phyloP scores from a whole-genome alignment of 2,329 filamentous ascomycete species.

The Coleophoma crateriformis region DNA sequence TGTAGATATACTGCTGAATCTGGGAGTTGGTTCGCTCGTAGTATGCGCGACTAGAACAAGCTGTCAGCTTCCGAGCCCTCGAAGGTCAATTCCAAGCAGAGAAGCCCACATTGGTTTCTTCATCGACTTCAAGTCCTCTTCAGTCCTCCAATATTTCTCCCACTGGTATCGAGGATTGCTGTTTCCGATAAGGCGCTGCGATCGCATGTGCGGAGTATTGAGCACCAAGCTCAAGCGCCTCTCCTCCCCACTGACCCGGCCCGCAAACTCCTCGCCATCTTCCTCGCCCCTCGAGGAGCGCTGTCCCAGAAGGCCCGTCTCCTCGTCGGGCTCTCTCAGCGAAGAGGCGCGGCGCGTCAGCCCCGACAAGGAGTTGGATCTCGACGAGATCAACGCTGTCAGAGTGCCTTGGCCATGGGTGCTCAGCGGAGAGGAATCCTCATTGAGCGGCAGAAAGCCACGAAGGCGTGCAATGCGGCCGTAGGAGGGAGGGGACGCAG shows the following conservation, averaged over 20 bases:
- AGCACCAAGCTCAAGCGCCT: slow-evolving; percentile 54
- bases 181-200: slow-evolving; percentile 82
- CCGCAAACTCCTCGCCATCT: slow-evolving; percentile 14
- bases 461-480: slow-evolving; percentile 15
- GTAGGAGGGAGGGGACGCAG: slow-evolving; percentile 12
- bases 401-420: slow-evolving; percentile 24
- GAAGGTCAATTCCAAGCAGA: no score
- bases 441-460: slow-evolving; percentile 21
- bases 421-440: slow-evolving; percentile 22
- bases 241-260: slow-evolving; percentile 36
- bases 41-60: slow-evolving; percentile 58
- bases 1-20: slow-evolving; percentile 89
- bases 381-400: slow-evolving; percentile 20
- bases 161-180: slow-evolving; percentile 82
- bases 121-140: slow-evolving; percentile 68
- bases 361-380: slow-evolving; percentile 19
- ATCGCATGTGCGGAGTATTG: slow-evolving; percentile 68
- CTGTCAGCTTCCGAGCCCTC: no score
- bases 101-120: slow-evolving; percentile 59
- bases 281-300: slow-evolving; percentile 11
- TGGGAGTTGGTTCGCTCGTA: slow-evolving; percentile 87
- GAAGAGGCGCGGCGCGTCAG: slow-evolving; percentile 13
- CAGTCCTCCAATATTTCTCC: slow-evolving; percentile 80
- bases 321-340: slow-evolving; percentile 19
- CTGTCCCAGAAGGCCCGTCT: slow-evolving; percentile 5